These are phyloP conservation scores for Trametes coccinea DNA, from an alignment of 768 basidiomycete genomes.

Conservation along the genomic window DNA sequence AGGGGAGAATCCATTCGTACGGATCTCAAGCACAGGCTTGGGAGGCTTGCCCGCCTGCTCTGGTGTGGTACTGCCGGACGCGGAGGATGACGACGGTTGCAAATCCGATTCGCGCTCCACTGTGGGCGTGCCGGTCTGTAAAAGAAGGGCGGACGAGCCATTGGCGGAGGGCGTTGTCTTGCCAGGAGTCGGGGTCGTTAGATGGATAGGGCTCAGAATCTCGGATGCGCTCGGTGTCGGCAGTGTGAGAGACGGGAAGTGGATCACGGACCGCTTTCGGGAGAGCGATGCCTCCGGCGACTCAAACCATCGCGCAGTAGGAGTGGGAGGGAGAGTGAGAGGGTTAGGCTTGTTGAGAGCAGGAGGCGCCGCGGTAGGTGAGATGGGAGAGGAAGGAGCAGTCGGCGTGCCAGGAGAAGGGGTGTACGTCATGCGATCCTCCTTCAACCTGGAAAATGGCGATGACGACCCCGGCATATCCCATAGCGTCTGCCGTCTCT, in stretches of 20 bases:
- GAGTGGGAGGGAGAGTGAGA: conserved; percentile 35
- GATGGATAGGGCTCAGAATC: conserved; percentile 19
- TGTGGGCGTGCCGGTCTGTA: conserved; percentile 1
- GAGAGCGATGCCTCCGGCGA: conserved; percentile 15
- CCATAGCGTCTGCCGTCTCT: conserved; percentile 29
- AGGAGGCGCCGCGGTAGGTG: conserved; percentile 27
- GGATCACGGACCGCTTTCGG: conserved; percentile 27
- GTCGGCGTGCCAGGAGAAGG: conserved; percentile 7
- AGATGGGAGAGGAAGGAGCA: conserved; percentile 16
- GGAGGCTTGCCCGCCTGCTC: not conserved
- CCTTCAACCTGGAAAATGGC: conserved; percentile 20
- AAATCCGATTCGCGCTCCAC: not conserved
- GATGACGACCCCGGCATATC: conserved; percentile 26
- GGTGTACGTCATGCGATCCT: conserved; percentile 14
- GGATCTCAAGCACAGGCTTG: conserved; percentile 17
- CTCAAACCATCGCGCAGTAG: conserved; percentile 32
- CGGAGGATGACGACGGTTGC: conserved; percentile 18
- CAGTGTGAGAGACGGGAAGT: conserved; percentile 25
- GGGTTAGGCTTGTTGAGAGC: conserved; percentile 27
- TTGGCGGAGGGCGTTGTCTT: not conserved
- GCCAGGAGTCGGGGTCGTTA: conserved; percentile 3
- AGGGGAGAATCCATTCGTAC: conserved; percentile 14
- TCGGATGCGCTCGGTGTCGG: conserved; percentile 3
- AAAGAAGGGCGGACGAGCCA: not conserved
- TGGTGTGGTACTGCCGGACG: not conserved